A percentile compares a stretch with the other conserved stretches of the same genome.
Evolutionary conservation across 495 filamentous ascomycete species (phyloP).

Genomic region (Tuber calosporum): DNA sequence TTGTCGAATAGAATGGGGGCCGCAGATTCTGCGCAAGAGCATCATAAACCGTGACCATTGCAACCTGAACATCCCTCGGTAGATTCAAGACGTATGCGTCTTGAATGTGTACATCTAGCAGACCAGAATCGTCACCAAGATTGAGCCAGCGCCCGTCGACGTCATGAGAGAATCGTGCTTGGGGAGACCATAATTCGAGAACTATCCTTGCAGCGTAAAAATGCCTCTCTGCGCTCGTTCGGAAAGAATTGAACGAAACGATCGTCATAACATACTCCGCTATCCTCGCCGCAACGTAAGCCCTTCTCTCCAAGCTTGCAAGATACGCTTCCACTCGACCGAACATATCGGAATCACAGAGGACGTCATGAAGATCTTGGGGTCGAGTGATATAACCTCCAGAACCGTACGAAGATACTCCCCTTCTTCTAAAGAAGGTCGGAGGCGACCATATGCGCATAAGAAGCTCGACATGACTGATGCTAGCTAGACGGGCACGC

Average conservation of each 20-base stretch:
- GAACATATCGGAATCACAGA: slow-evolving; percentile 34
- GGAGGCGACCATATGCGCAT: slow-evolving; percentile 42
- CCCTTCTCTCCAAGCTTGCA: slow-evolving; percentile 30
- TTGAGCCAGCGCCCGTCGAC: slow-evolving; percentile 37
- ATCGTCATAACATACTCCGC: slow-evolving; percentile 35
- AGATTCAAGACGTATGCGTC: slow-evolving; percentile 37
- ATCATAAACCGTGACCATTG: slow-evolving; percentile 35
- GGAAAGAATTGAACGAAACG: slow-evolving; percentile 28
- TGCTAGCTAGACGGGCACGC: slow-evolving; percentile 34
- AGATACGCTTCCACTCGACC: slow-evolving; percentile 36
- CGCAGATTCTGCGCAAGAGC: slow-evolving; percentile 34
- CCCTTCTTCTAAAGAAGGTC: slow-evolving; percentile 35
- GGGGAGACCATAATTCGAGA: slow-evolving; percentile 40
- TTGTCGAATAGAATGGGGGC: slow-evolving; percentile 36
- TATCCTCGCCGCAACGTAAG: slow-evolving; percentile 30
- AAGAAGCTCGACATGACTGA: slow-evolving; percentile 40
- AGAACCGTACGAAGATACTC: slow-evolving; percentile 11
- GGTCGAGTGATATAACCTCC: slow-evolving; percentile 23
- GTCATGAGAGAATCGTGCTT: slow-evolving; percentile 40
- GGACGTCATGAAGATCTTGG: slow-evolving; percentile 38
- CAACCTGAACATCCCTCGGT: slow-evolving; percentile 19
- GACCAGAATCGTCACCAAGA: slow-evolving; percentile 28
- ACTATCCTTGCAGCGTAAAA: slow-evolving; percentile 31
- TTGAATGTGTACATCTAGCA: slow-evolving; percentile 37
- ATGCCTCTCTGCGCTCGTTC: slow-evolving; percentile 21